Evolutionary conservation across 208 protist genomes (phyloP).

Genomic region (Leptomonas pyrrhocoris): DNA sequence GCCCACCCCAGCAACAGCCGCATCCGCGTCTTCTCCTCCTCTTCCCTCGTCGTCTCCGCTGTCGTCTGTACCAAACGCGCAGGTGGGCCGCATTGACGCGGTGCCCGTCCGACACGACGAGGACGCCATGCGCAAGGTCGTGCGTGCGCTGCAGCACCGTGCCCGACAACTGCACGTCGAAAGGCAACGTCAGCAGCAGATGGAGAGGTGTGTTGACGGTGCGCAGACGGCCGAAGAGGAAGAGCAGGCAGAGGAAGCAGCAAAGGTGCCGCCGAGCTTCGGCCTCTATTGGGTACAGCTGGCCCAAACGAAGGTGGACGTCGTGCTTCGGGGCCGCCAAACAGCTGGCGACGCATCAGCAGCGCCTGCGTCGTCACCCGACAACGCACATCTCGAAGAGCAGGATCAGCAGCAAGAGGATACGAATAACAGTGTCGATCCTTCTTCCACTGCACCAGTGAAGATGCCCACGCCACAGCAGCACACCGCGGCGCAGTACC

Average conservation of each 20-base stretch:
- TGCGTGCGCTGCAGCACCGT: slow-evolving; percentile 59
- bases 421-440: background rate
- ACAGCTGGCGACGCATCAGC: background rate
- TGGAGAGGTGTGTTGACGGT: background rate
- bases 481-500: slow-evolving; percentile 42
- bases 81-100: slow-evolving; percentile 37
- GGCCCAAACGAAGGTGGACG: slow-evolving; percentile 57
- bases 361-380: background rate
- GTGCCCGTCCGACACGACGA: slow-evolving; percentile 74
- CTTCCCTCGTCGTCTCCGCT: background rate
- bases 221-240: background rate
- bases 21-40: background rate
- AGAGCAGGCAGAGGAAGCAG: background rate
- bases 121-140: slow-evolving; percentile 73
- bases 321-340: slow-evolving; percentile 20
- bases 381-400: too few species aligned
- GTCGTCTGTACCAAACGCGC: too few species aligned
- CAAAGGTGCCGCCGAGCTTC: slow-evolving; percentile 25
- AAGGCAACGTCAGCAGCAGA: background rate
- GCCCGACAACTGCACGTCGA: background rate
- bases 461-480: background rate
- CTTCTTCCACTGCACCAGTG: background rate
- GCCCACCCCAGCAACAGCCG: background rate
- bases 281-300: slow-evolving; percentile 75
- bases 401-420: background rate